phyloP scores from a whole-genome alignment of 441 rosid species.

The Brassica hybrid region DNA sequence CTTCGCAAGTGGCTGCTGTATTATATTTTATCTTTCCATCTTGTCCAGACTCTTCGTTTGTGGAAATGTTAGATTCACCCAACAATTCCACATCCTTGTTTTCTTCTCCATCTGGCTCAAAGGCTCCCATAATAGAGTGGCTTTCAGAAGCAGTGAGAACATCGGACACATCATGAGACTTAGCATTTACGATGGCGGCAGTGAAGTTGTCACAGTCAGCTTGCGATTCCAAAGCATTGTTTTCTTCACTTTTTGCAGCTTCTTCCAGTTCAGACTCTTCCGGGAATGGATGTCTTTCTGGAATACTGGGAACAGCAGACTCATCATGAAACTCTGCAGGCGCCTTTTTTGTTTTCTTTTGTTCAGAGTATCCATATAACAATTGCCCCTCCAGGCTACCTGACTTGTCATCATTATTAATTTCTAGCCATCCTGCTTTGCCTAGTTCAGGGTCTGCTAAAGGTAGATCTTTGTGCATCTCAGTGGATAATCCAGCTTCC shows the following conservation, averaged over 20 bases:
- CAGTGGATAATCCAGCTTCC: neutral
- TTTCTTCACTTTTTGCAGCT: neutral
- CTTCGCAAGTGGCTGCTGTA: slow-evolving; percentile 4
- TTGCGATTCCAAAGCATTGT: neutral
- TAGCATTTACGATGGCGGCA: neutral
- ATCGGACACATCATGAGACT: neutral
- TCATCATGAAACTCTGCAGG: neutral
- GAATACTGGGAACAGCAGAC: neutral
- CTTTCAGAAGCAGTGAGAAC: neutral
- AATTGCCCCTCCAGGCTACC: neutral
- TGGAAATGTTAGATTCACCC: slow-evolving; percentile 20
- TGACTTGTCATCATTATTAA: neutral
- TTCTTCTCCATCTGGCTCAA: neutral
- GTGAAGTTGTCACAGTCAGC: neutral
- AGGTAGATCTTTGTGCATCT: slow-evolving; percentile 1
- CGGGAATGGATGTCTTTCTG: neutral
- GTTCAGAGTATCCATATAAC: neutral
- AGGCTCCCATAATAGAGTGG: neutral
- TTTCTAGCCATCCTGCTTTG: neutral
- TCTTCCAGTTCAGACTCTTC: neutral
- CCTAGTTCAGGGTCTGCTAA: neutral
- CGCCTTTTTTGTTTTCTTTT: neutral
- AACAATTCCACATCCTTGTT: slow-evolving; percentile 16
- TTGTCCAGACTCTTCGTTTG: neutral
- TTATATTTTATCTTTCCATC: slow-evolving; percentile 5